phyloP scores from a whole-genome alignment of 768 basidiomycete genomes.

The Panaeolus papilionaceus region DNA sequence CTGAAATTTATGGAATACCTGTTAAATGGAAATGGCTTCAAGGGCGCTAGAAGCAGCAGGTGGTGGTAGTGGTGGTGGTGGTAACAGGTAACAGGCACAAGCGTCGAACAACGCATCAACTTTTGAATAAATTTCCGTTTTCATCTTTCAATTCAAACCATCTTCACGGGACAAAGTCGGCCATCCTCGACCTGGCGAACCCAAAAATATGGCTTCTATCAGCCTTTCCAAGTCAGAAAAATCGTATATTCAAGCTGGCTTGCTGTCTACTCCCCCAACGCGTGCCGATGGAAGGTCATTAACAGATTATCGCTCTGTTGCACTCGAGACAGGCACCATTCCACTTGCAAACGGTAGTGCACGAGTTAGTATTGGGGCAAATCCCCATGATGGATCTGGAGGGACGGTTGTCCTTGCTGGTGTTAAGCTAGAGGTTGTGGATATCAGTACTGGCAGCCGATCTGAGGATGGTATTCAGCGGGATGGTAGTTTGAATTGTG shows the following conservation, averaged over 20 bases:
- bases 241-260: constrained; percentile 73
- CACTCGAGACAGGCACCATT: constrained; percentile 78
- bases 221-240: constrained; percentile 74
- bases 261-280: constrained; percentile 63
- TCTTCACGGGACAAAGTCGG: neutral
- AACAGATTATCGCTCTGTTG: constrained; percentile 69
- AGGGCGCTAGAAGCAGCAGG: too few relatives aligned
- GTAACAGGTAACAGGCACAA: neutral
- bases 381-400: constrained; percentile 57
- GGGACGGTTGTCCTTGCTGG: constrained; percentile 85
- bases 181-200: neutral
- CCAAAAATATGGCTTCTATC: neutral
- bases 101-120: neutral
- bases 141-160: neutral
- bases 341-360: constrained; percentile 89
- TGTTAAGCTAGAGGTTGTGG: constrained; percentile 80
- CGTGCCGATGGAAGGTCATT: constrained; percentile 80
- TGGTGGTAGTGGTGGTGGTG: too few relatives aligned
- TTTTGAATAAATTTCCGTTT: constrained; percentile 14
- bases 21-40: too few relatives aligned
- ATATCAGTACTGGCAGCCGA: constrained; percentile 49
- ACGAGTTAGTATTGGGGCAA: constrained; percentile 70
- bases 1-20: too few relatives aligned
- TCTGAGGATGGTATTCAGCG: constrained; percentile 53
- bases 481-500: constrained; percentile 59